Evolutionary conservation across 2,329 filamentous ascomycete species (phyloP).

Genomic region (Aspergillus jensenii): DNA sequence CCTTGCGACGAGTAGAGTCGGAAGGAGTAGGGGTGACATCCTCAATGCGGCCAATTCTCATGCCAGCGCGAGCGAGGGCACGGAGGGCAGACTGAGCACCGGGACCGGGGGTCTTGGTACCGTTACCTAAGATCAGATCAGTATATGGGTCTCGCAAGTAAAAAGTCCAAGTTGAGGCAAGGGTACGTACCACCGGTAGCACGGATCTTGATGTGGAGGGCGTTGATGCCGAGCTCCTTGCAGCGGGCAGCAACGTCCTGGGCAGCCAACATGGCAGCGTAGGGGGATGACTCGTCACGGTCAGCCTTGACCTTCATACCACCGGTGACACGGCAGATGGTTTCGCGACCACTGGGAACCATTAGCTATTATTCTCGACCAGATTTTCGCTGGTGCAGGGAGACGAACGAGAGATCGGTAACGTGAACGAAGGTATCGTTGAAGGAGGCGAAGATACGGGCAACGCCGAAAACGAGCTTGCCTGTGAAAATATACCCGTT

Average conservation of each 20-base stretch:
- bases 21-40: conserved; percentile 99
- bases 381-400: background rate
- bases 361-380: conserved; percentile 12
- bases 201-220: conserved; percentile 99
- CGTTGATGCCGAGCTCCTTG: conserved; percentile 83
- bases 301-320: conserved; percentile 99
- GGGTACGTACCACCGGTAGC: conserved; percentile 82
- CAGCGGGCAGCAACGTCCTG: conserved; percentile 95
- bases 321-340: conserved; percentile 99
- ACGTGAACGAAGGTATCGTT: conserved; percentile 97
- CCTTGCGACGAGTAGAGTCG: conserved; percentile 99
- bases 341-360: conserved; percentile 85
- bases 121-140: conserved; percentile 67
- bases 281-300: conserved; percentile 99
- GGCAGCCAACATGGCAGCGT: conserved; percentile 99
- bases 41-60: conserved; percentile 99
- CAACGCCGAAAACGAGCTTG: conserved; percentile 97
- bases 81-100: conserved; percentile 99
- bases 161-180: background rate
- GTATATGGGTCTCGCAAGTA: background rate
- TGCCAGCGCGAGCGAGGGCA: conserved; percentile 96
- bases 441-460: conserved; percentile 95
- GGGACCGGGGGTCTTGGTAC: conserved; percentile 99
- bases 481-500: conserved; percentile 51
- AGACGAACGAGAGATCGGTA: conserved; percentile 88